These are phyloP conservation scores for Boletus sp. DNA, from an alignment of 768 basidiomycete genomes.

Conservation along the genomic window DNA sequence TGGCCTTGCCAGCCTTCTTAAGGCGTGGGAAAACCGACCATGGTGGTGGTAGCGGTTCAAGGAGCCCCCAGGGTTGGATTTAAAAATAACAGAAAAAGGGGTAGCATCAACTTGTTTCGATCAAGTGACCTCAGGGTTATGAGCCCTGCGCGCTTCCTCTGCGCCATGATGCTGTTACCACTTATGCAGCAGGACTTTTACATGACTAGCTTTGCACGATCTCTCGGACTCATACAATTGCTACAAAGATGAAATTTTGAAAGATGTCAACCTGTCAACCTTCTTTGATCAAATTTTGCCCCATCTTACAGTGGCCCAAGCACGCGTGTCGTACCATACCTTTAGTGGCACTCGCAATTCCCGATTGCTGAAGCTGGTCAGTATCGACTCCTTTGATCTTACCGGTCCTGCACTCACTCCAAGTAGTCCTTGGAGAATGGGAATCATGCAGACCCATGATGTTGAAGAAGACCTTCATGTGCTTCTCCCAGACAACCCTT, in stretches of 20 bases:
- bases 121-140: conserved; percentile 51
- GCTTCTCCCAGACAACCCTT: conserved; percentile 46
- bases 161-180: conserved; percentile 42
- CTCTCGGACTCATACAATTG: not conserved
- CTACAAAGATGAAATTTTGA: not conserved
- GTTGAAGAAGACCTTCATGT: conserved; percentile 6
- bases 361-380: not conserved
- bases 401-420: not conserved
- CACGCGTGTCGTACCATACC: not conserved
- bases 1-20: too few species aligned
- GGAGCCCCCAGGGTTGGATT: too few species aligned
- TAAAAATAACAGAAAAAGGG: not conserved
- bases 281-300: not conserved
- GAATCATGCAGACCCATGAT: conserved; percentile 1
- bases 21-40: too few species aligned
- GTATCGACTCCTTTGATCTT: not conserved
- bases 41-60: too few species aligned
- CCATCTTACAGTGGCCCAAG: not conserved
- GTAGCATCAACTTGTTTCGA: conserved; percentile 46
- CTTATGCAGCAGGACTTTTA: not conserved
- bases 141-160: conserved; percentile 50
- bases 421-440: conserved; percentile 2
- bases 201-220: not conserved
- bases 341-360: not conserved
- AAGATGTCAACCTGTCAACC: too few species aligned